Evolutionary conservation across 2,329 filamentous ascomycete genomes (phyloP).

Genomic region (Coniella vitis): DNA sequence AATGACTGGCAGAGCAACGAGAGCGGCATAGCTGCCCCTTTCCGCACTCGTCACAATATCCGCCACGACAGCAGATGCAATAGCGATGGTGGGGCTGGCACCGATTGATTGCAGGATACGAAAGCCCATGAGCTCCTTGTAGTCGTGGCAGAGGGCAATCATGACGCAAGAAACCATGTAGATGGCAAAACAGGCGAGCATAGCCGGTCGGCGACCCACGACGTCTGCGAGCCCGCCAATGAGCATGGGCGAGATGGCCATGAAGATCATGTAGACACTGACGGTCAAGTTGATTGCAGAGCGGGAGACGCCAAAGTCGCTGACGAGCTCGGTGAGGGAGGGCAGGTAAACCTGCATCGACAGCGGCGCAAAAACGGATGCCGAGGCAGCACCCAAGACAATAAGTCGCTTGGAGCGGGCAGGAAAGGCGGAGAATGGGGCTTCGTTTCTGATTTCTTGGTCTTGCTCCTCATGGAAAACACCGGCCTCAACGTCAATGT

Average conservation of each 20-base stretch:
- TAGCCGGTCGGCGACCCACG: slow-evolving; percentile 46
- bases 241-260: slow-evolving; percentile 47
- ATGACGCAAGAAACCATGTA: slow-evolving; percentile 49
- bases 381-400: slow-evolving; percentile 30
- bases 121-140: slow-evolving; percentile 43
- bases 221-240: slow-evolving; percentile 46
- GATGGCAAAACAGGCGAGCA: slow-evolving; percentile 44
- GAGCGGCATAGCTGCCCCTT: slow-evolving; percentile 51
- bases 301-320: slow-evolving; percentile 37
- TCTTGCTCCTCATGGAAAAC: slow-evolving; percentile 1
- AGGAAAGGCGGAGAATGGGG: slow-evolving; percentile 32
- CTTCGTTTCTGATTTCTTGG: background rate
- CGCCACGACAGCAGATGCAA: slow-evolving; percentile 52
- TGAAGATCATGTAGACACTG: slow-evolving; percentile 53
- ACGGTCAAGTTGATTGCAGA: slow-evolving; percentile 42
- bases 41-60: slow-evolving; percentile 58
- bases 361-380: slow-evolving; percentile 38
- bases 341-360: slow-evolving; percentile 48
- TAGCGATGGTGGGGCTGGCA: slow-evolving; percentile 51
- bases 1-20: slow-evolving; percentile 39
- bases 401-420: slow-evolving; percentile 33
- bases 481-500: slow-evolving; percentile 1
- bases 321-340: slow-evolving; percentile 40
- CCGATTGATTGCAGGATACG: slow-evolving; percentile 52
- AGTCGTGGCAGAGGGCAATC: slow-evolving; percentile 42